phyloP scores from a whole-genome alignment of 345 rosid genomes.

The Geranium brycei region DNA sequence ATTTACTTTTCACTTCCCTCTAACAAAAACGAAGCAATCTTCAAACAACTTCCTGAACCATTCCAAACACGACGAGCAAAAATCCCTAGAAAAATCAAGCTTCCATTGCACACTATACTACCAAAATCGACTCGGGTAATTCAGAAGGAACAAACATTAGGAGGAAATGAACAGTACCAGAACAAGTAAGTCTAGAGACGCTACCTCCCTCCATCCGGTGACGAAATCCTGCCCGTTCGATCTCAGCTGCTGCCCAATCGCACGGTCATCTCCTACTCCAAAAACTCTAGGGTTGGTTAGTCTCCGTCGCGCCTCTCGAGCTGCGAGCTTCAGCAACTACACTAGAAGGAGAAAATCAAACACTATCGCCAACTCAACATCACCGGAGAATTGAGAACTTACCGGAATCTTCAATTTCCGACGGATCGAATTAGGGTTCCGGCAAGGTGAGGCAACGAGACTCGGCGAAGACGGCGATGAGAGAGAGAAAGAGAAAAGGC shows the following conservation, averaged over 20 bases:
- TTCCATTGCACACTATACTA: not conserved
- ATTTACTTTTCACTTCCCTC: no score
- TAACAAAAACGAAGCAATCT: no score
- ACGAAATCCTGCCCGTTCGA: conserved; percentile 43
- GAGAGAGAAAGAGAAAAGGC: conserved; percentile 15
- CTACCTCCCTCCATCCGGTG: conserved; percentile 99
- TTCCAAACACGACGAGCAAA: not conserved
- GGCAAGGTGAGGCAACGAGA: conserved; percentile 37
- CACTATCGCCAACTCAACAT: conserved; percentile 1
- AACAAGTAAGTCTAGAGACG: conserved; percentile 72
- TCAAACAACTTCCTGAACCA: no score
- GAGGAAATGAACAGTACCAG: conserved; percentile 72
- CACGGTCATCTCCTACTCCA: conserved; percentile 43
- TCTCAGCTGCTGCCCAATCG: conserved; percentile 48
- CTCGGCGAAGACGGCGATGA: conserved; percentile 3
- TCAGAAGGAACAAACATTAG: conserved; percentile 10
- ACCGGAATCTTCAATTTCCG: conserved; percentile 38
- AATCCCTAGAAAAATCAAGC: not conserved
- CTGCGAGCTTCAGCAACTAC: conserved; percentile 3
- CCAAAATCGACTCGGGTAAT: not conserved
- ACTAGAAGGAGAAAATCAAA: not conserved
- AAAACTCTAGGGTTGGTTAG: conserved; percentile 12
- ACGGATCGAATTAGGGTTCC: conserved; percentile 63
- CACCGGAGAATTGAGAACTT: conserved; percentile 18
- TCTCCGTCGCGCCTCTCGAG: conserved; percentile 5